Conservation (phyloP, 2,329 filamentous ascomycete species). For the Karstenula rhodostoma region DNA sequence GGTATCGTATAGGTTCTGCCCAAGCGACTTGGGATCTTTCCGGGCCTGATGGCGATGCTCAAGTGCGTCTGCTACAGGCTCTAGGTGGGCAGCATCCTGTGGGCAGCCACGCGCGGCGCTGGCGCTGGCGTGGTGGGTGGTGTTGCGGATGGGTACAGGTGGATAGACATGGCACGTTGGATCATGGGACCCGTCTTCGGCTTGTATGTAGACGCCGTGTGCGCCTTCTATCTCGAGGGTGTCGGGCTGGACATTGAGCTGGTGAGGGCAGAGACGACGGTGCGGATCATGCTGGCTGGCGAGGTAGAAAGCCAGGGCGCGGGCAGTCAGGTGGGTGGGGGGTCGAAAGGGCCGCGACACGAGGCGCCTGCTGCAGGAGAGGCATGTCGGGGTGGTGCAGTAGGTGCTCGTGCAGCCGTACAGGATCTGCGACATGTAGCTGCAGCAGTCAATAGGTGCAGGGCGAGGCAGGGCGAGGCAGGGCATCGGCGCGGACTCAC, state of each 20-base stretch:
- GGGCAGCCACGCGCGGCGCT: neutral
- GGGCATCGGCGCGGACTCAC: conserved; percentile 20
- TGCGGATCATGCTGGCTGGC: conserved; percentile 82
- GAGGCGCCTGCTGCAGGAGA: conserved; percentile 76
- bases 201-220: conserved; percentile 11
- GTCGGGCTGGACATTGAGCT: conserved; percentile 44
- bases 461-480: no score
- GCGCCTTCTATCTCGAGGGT: conserved; percentile 33
- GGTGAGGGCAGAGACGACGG: conserved; percentile 69
- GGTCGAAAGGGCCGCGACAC: conserved; percentile 75
- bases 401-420: conserved; percentile 75
- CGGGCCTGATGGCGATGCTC: conserved; percentile 37
- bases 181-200: neutral
- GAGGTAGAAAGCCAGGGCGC: conserved; percentile 80
- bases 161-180: conserved; percentile 20
- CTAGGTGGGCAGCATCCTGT: conserved; percentile 5
- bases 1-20: conserved; percentile 63
- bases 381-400: conserved; percentile 80
- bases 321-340: conserved; percentile 82
- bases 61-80: conserved; percentile 27
- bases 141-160: neutral
- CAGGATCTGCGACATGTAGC: conserved; percentile 82
- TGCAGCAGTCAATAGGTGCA: conserved; percentile 46
- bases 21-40: conserved; percentile 69
- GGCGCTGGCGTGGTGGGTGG: no score